phyloP scores from a whole-genome alignment of 2,329 filamentous ascomycete genomes.

The Cytospora piceicola region DNA sequence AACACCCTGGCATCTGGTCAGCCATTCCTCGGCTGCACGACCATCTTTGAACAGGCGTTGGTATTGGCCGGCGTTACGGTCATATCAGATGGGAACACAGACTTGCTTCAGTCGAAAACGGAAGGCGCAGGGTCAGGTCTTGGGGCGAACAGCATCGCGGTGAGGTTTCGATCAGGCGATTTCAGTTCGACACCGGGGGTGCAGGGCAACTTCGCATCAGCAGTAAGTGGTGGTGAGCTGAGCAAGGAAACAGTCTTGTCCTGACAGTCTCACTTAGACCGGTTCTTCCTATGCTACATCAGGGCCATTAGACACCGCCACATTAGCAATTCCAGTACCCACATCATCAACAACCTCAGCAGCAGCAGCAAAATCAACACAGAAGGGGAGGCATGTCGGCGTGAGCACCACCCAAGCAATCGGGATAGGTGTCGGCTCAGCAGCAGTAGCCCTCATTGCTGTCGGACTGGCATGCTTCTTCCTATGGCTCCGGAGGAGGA shows the following conservation, averaged over 20 bases:
- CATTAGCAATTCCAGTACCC: neutral
- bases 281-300: slow-evolving; percentile 1
- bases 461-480: slow-evolving; percentile 31
- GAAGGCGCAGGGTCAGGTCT: slow-evolving; percentile 16
- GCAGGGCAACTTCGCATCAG: slow-evolving; percentile 20
- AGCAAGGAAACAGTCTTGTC: neutral
- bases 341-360: slow-evolving; percentile 10
- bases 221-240: slow-evolving; percentile 14
- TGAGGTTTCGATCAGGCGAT: slow-evolving; percentile 24
- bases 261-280: neutral
- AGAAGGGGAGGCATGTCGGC: slow-evolving; percentile 18
- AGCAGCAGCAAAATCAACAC: neutral
- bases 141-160: slow-evolving; percentile 24
- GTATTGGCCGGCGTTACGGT: slow-evolving; percentile 33
- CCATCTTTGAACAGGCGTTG: slow-evolving; percentile 30
- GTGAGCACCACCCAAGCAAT: slow-evolving; percentile 34
- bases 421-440: slow-evolving; percentile 37
- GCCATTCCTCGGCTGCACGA: slow-evolving; percentile 34
- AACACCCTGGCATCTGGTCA: slow-evolving; percentile 1
- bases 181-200: slow-evolving; percentile 24
- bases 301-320: neutral
- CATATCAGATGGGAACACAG: slow-evolving; percentile 31
- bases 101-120: slow-evolving; percentile 4
- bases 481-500: slow-evolving; percentile 34
- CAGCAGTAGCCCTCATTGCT: slow-evolving; percentile 31